Conservation (phyloP, 352 stramenopile genomes). For the Peronospora belbahrii region DNA sequence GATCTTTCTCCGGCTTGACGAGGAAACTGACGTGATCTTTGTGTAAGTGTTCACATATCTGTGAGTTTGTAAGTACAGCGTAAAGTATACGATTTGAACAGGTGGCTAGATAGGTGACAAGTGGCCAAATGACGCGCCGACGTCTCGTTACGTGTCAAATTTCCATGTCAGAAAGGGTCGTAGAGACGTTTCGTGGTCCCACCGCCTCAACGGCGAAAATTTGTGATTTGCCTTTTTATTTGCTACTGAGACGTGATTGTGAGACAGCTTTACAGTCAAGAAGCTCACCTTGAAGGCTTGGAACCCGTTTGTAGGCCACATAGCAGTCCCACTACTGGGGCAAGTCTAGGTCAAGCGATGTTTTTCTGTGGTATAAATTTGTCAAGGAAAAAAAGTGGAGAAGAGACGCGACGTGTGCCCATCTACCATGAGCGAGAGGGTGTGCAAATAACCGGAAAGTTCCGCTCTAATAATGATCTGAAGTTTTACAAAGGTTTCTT, state of each 20-base stretch:
- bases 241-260: slow-evolving; percentile 5
- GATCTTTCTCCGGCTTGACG: not conserved
- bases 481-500: no score
- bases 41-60: not conserved
- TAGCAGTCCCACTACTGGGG: not conserved
- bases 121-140: slow-evolving; percentile 26
- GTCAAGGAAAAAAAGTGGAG: slow-evolving; percentile 6
- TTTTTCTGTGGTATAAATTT: slow-evolving; percentile 10
- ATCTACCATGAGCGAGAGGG: slow-evolving; percentile 11
- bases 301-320: no score
- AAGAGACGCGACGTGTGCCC: slow-evolving; percentile 5
- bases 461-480: slow-evolving; percentile 6
- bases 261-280: slow-evolving; percentile 1
- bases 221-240: no score
- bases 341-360: slow-evolving; percentile 6
- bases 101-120: not conserved
- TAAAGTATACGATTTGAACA: not conserved
- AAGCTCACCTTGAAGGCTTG: no score
- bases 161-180: slow-evolving; percentile 19
- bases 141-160: slow-evolving; percentile 33
- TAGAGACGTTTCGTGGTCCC: slow-evolving; percentile 1
- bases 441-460: slow-evolving; percentile 12
- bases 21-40: not conserved
- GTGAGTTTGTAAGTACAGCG: not conserved
- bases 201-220: not conserved